Conservation (phyloP, 805 yeast species). For the Brettanomyces bruxellensis region DNA sequence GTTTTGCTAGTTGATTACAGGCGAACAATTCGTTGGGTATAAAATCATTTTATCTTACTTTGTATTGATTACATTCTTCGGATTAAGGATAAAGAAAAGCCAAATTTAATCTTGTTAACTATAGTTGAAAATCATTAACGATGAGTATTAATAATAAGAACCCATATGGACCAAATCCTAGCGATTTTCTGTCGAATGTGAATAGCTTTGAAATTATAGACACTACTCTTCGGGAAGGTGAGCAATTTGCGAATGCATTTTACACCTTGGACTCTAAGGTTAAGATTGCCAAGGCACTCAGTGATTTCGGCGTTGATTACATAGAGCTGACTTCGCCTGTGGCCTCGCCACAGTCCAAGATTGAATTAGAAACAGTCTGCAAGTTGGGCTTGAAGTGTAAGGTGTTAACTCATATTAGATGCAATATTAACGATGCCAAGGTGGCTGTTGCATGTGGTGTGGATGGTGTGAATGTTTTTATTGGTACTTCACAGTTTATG, state of each 20-base stretch:
- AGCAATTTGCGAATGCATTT: slow-evolving; percentile 56
- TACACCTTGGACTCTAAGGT: slow-evolving; percentile 48
- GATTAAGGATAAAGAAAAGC: too few species aligned
- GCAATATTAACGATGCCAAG: slow-evolving; percentile 54
- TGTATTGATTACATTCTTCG: too few species aligned
- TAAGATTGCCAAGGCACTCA: slow-evolving; percentile 51
- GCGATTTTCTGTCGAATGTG: slow-evolving; percentile 48
- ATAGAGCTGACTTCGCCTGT: slow-evolving; percentile 54
- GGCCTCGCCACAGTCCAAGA: slow-evolving; percentile 48
- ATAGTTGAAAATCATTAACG: neutral
- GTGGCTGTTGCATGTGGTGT: slow-evolving; percentile 56
- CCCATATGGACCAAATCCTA: slow-evolving; percentile 53
- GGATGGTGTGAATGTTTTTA: slow-evolving; percentile 54
- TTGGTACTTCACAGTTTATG: slow-evolving; percentile 50
- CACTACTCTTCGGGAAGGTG: slow-evolving; percentile 55
- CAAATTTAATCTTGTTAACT: too few species aligned
- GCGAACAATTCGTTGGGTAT: too few species aligned
- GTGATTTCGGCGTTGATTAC: slow-evolving; percentile 54
- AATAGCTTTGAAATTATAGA: slow-evolving; percentile 45
- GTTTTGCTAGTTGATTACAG: too few species aligned
- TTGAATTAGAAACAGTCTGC: slow-evolving; percentile 51
- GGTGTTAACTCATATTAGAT: slow-evolving; percentile 50
- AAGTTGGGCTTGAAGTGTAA: slow-evolving; percentile 50
- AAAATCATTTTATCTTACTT: too few species aligned
- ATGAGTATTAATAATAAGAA: slow-evolving; percentile 21